Evolutionary conservation across 2,329 filamentous ascomycete species (phyloP).

Genomic region (Phaeosphaeriaceae sp.): DNA sequence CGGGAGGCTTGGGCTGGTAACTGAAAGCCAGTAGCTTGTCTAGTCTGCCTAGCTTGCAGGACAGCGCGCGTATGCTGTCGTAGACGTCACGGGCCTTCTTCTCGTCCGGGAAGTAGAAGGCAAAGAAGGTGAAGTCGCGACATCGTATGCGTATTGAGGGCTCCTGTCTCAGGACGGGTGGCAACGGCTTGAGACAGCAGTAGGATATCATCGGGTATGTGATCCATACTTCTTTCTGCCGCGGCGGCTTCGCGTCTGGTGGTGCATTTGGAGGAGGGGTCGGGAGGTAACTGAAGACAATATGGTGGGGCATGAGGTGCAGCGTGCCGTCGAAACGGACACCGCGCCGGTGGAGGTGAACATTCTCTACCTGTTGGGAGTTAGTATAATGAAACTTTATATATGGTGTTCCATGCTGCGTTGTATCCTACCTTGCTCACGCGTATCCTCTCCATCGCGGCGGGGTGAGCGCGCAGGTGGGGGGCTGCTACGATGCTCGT

Average conservation of each 20-base stretch:
- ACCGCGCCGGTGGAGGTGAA: slow-evolving; percentile 65
- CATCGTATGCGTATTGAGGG: slow-evolving; percentile 88
- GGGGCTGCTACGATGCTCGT: not conserved
- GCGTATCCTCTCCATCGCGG: slow-evolving; percentile 54
- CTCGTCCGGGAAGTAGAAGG: slow-evolving; percentile 83
- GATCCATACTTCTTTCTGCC: slow-evolving; percentile 82
- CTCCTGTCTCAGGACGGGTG: slow-evolving; percentile 70
- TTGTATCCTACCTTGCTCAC: slow-evolving; percentile 50
- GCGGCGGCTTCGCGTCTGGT: slow-evolving; percentile 50
- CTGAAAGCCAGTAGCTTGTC: slow-evolving; percentile 92
- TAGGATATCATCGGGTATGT: slow-evolving; percentile 90
- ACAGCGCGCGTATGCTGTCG: slow-evolving; percentile 81
- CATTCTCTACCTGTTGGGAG: slow-evolving; percentile 63
- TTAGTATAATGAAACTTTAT: too few relatives aligned
- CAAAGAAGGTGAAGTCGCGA: slow-evolving; percentile 92
- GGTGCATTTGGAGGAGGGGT: slow-evolving; percentile 44
- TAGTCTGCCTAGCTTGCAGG: slow-evolving; percentile 81
- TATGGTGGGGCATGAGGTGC: slow-evolving; percentile 68
- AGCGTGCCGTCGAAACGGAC: slow-evolving; percentile 65
- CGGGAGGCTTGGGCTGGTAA: slow-evolving; percentile 76
- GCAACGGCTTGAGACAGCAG: slow-evolving; percentile 78
- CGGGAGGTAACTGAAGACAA: slow-evolving; percentile 68
- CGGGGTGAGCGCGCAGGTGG: slow-evolving; percentile 8
- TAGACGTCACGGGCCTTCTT: slow-evolving; percentile 81
- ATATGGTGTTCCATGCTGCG: not conserved